Evolutionary conservation across 2,329 filamentous ascomycete species (phyloP), one percentile per base, ranked within the genome.

Genomic region (Akanthomyces muscarius): DNA sequence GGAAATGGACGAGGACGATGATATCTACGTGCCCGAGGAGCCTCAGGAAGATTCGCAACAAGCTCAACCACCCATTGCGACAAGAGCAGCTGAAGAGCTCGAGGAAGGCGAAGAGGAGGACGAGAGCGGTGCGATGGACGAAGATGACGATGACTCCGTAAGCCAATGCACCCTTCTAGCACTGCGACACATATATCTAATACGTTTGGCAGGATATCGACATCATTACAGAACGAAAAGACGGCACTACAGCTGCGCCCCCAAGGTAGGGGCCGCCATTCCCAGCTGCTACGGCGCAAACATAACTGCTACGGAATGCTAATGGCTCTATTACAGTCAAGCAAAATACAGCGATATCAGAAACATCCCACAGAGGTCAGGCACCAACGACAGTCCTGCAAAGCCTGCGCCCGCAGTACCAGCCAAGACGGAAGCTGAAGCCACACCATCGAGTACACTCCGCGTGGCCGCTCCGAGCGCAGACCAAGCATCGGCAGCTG

Each of bases 1-100:
- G 85, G 86, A 89, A 71, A 83, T 88, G 64, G 86, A 89, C 73
- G 86, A 88, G 67, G 86, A 88, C 57, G 86, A 88, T 67, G 86
- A 89, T 73, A 86, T 89, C 69, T 89, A 89, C 71, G 83, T 82
- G 63, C 81, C 83, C 1, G 86, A 88, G 64, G 85, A 87, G 72
- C 77, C 80, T 45, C 77, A 77, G 56, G 69, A 71, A 23, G 71
- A 80, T 62, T 68, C 66, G 11, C 66, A 68, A 16, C 69, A 73
- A 10, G 70, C 72, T 21, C 70, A 71, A 67, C 71, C 68, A 64
- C 64, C 68, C 48, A 58, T 72, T 48, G 45, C 69, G 21, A 63
- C 68, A 2, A 67, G 72, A 11, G 78, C 77, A 38, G 74, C 80
- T 57, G 84, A 85, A 48, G 85, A 87, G 68, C 74, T 87, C 59